Conservation (phyloP, 768 basidiomycete species). For the Sporobolomyces pararoseus region DNA sequence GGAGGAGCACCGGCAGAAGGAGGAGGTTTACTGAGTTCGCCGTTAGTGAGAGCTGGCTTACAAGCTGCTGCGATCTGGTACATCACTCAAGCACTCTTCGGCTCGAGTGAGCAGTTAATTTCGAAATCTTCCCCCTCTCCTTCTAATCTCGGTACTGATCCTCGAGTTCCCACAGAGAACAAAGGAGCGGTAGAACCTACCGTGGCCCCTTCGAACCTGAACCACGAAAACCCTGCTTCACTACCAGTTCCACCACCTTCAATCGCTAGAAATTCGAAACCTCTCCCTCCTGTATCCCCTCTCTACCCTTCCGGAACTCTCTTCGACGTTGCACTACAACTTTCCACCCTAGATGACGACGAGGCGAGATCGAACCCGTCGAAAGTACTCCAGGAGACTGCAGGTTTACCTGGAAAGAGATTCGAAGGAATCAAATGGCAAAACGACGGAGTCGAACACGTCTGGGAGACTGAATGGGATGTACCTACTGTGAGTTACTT, state of each 20-base stretch:
- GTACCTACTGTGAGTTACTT: constrained; percentile 28
- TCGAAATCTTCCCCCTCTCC: too few relatives aligned
- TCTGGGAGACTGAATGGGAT: constrained; percentile 36
- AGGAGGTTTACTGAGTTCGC: constrained; percentile 5
- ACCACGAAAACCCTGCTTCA: background rate
- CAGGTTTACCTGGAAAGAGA: constrained; percentile 17
- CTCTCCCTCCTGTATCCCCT: background rate
- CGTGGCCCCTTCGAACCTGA: background rate
- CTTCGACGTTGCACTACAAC: constrained; percentile 26
- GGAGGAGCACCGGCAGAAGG: background rate
- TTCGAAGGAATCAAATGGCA: constrained; percentile 38
- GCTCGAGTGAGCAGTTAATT: too few relatives aligned
- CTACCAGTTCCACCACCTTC: background rate
- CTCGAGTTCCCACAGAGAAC: background rate
- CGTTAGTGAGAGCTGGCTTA: background rate
- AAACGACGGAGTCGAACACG: constrained; percentile 13
- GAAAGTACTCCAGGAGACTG: background rate
- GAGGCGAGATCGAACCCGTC: constrained; percentile 3
- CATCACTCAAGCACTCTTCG: constrained; percentile 5
- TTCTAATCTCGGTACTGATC: too few relatives aligned
- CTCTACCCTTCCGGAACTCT: constrained; percentile 14
- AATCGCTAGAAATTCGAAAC: background rate
- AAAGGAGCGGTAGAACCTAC: background rate
- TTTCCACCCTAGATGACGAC: constrained; percentile 31
- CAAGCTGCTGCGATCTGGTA: constrained; percentile 18